Evolutionary conservation across 352 stramenopile genomes (phyloP).

Genomic region (Globisporangium radiosum): DNA sequence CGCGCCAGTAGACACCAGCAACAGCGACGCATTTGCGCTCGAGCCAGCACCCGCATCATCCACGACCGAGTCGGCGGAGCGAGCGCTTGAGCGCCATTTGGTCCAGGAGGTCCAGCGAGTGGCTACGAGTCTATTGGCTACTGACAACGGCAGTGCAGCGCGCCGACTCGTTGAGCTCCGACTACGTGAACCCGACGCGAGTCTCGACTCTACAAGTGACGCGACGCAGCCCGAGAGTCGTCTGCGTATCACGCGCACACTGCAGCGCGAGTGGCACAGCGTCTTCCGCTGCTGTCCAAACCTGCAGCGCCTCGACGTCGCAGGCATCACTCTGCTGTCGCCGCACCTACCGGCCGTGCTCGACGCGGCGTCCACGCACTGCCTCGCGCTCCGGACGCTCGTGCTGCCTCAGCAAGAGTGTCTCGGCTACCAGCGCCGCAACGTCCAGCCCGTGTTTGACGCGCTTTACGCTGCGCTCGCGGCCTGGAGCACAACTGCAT

Average conservation of each 20-base stretch:
- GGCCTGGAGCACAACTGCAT: slow-evolving; percentile 2
- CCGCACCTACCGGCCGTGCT: slow-evolving; percentile 7
- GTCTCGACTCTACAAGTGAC: background rate
- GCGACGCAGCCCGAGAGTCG: background rate
- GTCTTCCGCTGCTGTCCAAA: slow-evolving; percentile 3
- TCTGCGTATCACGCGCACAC: background rate
- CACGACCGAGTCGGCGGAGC: background rate
- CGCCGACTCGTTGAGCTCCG: slow-evolving; percentile 3
- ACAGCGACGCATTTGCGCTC: background rate
- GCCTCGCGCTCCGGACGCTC: slow-evolving; percentile 7
- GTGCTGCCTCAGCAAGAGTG: slow-evolving; percentile 14
- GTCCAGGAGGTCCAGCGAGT: slow-evolving; percentile 1
- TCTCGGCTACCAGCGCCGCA: slow-evolving; percentile 11
- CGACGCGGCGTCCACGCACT: slow-evolving; percentile 5
- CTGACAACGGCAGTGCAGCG: background rate
- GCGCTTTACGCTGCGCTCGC: slow-evolving; percentile 7
- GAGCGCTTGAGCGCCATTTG: slow-evolving; percentile 2
- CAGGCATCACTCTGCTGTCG: slow-evolving; percentile 4
- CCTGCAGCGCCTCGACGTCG: slow-evolving; percentile 12
- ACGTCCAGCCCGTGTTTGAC: slow-evolving; percentile 12
- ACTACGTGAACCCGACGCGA: slow-evolving; percentile 1
- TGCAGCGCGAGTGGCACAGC: slow-evolving; percentile 2
- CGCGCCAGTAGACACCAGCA: background rate
- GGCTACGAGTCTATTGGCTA: background rate
- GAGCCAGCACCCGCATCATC: background rate